A percentile compares a stretch with the other conserved stretches of the same genome.
Evolutionary conservation across 768 basidiomycete species (phyloP).

Genomic region (Xanthoconium stramineum): DNA sequence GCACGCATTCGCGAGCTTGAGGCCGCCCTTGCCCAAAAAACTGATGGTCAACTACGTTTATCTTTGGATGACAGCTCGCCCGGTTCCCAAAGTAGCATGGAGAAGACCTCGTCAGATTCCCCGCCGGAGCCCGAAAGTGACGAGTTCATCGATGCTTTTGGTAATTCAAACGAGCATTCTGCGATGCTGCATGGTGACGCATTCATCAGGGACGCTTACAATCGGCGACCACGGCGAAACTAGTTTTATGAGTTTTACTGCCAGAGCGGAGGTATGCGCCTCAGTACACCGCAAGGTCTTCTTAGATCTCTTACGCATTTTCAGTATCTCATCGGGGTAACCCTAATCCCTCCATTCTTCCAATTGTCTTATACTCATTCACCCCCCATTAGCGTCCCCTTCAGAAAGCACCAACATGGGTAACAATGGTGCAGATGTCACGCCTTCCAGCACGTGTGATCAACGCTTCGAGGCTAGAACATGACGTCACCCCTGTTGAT

Average conservation of each 20-base stretch:
- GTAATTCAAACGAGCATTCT: constrained; percentile 25
- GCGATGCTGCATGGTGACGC: background rate
- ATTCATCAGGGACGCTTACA: constrained; percentile 50
- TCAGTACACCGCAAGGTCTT: background rate
- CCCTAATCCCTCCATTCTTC: background rate
- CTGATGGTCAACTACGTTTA: constrained; percentile 50
- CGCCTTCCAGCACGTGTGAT: constrained; percentile 42
- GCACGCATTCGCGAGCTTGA: constrained; percentile 62
- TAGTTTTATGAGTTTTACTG: constrained; percentile 60
- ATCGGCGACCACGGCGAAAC: constrained; percentile 54
- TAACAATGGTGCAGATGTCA: constrained; percentile 23
- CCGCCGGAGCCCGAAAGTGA: constrained; percentile 38
- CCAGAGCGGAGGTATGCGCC: constrained; percentile 59
- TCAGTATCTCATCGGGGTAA: constrained; percentile 60
- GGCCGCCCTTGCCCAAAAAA: constrained; percentile 48
- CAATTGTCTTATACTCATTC: background rate
- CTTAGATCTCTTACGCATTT: background rate
- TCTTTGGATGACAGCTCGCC: constrained; percentile 30
- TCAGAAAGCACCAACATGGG: constrained; percentile 12
- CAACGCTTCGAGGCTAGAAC: constrained; percentile 35
- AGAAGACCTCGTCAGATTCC: constrained; percentile 20
- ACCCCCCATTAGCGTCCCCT: constrained; percentile 24
- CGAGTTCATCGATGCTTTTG: constrained; percentile 46
- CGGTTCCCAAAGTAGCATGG: constrained; percentile 22
- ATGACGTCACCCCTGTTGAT: constrained; percentile 29